Percentiles rank a stretch among this genome's conserved stretches.
These are phyloP conservation scores for Candida oleophila DNA, from an alignment of 805 yeast species.

Conservation along the genomic window DNA sequence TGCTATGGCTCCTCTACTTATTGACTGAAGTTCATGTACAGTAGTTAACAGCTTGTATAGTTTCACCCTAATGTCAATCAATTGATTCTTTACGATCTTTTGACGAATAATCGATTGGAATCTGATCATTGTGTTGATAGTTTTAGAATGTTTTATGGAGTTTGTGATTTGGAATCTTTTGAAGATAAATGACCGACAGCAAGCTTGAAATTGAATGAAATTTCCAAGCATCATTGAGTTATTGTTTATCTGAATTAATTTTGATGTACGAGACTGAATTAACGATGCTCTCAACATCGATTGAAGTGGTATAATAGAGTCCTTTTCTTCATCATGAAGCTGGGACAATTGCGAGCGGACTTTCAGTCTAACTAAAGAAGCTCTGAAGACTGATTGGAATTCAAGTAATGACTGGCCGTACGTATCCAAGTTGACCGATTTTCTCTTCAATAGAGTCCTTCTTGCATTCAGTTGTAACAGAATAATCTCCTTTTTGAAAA, in stretches of 20 bases:
- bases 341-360: background rate
- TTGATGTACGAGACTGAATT: conserved; percentile 15
- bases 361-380: conserved; percentile 14
- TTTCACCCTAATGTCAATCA: conserved; percentile 11
- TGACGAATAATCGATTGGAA: conserved; percentile 44
- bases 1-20: conserved; percentile 45
- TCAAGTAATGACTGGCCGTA: conserved; percentile 17
- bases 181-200: conserved; percentile 24
- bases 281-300: conserved; percentile 27
- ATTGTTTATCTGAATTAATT: conserved; percentile 22
- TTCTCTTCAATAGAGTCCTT: conserved; percentile 16
- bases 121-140: conserved; percentile 19
- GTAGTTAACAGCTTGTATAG: conserved; percentile 7
- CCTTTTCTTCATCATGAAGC: background rate
- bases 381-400: conserved; percentile 48
- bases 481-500: conserved; percentile 30
- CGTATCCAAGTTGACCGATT: conserved; percentile 7
- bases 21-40: conserved; percentile 36
- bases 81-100: conserved; percentile 24
- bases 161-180: conserved; percentile 14
- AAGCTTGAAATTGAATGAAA: conserved; percentile 29
- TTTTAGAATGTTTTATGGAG: conserved; percentile 17
- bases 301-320: conserved; percentile 30
- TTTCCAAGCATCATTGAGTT: conserved; percentile 17
- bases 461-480: conserved; percentile 41